Evolutionary conservation across 1,284 basidiomycete genomes (phyloP).

Genomic region (Pascua guehoae): DNA sequence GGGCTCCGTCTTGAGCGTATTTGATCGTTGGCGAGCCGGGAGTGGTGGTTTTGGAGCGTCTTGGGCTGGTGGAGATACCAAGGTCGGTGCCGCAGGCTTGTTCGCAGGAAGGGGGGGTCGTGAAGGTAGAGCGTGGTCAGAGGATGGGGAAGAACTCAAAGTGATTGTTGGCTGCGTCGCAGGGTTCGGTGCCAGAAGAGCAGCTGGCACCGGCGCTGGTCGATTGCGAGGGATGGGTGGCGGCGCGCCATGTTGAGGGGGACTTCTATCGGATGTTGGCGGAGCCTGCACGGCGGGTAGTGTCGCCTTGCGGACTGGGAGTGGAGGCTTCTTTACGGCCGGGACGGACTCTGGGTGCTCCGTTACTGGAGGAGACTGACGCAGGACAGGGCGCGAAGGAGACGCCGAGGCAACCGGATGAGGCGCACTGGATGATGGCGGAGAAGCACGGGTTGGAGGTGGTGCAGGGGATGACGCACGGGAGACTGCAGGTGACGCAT

Average conservation of each 20-base stretch:
- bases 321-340: conserved; percentile 1
- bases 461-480: background rate
- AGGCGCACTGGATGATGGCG: background rate
- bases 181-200: background rate
- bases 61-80: background rate
- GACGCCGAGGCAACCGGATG: background rate
- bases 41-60: conserved; percentile 16
- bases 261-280: background rate
- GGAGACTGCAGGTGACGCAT: background rate
- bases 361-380: conserved; percentile 1
- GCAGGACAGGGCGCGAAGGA: background rate
- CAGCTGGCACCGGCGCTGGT: background rate
- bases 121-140: background rate
- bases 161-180: background rate
- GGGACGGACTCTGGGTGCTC: background rate
- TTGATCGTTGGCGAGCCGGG: conserved; percentile 15
- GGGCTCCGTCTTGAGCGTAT: background rate
- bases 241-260: background rate
- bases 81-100: conserved; percentile 21
- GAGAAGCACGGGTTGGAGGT: background rate
- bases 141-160: background rate
- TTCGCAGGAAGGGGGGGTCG: conserved; percentile 29
- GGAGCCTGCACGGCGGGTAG: background rate
- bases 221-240: conserved; percentile 9
- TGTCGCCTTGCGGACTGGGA: conserved; percentile 11